These are phyloP conservation scores for Podila epicladia DNA, from an alignment of 192 early-diverging fungal genomes.

Conservation along the genomic window DNA sequence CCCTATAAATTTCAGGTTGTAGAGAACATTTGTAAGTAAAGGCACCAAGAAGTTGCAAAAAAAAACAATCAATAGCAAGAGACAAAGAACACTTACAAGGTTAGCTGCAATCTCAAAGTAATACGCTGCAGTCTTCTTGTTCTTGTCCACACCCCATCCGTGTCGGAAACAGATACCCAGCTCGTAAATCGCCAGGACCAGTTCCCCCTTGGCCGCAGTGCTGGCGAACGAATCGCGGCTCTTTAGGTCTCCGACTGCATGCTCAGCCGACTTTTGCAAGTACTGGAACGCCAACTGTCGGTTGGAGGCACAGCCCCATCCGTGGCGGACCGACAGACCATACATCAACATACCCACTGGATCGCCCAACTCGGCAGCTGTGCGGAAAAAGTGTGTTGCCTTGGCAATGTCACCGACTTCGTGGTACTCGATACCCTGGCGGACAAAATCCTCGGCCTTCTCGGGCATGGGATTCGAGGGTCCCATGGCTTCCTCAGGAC, in stretches of 20 bases:
- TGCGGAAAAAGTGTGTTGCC: conserved; percentile 75
- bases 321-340: conserved; percentile 79
- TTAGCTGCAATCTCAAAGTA: conserved; percentile 87
- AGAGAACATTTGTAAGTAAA: not conserved
- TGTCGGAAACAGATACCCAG: conserved; percentile 82
- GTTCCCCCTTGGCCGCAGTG: conserved; percentile 70
- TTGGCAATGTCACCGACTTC: conserved; percentile 76
- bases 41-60: not conserved
- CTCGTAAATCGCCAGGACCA: conserved; percentile 83
- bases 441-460: conserved; percentile 68
- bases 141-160: conserved; percentile 82
- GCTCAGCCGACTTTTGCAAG: conserved; percentile 75
- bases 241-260: conserved; percentile 67
- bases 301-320: conserved; percentile 80
- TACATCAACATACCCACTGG: conserved; percentile 79
- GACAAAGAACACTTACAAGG: conserved; percentile 39
- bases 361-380: conserved; percentile 69
- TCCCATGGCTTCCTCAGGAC: conserved; percentile 45
- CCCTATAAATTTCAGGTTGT: conserved; percentile 46
- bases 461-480: conserved; percentile 50
- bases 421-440: conserved; percentile 73
- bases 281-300: conserved; percentile 73
- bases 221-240: conserved; percentile 62
- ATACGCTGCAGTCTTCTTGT: conserved; percentile 75
- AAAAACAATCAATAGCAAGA: not conserved